Percentiles rank a stretch among this genome's conserved stretches.
phyloP scores from a whole-genome alignment of 345 rosid species.

The Syzygium jambos region DNA sequence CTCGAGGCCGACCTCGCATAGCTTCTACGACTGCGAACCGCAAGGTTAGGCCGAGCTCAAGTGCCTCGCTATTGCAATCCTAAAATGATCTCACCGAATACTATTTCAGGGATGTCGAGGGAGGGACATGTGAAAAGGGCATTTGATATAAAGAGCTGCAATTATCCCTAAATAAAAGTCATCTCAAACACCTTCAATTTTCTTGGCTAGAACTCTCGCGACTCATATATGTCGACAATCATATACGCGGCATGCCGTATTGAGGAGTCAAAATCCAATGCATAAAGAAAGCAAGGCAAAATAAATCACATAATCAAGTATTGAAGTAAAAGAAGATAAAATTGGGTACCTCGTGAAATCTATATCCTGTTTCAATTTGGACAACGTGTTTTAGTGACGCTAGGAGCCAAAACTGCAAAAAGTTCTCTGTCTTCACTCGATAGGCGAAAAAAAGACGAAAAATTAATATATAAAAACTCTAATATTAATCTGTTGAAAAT shows the following conservation, averaged over 20 bases:
- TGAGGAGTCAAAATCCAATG: background rate
- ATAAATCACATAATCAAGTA: background rate
- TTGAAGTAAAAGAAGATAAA: background rate
- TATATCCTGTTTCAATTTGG: background rate
- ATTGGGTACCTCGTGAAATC: conserved; percentile 16
- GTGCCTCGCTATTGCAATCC: background rate
- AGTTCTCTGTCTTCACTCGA: background rate
- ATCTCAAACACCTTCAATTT: background rate
- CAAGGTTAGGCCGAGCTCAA: background rate
- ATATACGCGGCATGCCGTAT: background rate
- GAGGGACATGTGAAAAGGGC: background rate
- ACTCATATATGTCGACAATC: background rate
- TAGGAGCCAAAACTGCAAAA: background rate
- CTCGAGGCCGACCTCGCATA: background rate
- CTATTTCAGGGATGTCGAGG: background rate
- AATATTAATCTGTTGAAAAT: background rate
- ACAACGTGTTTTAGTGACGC: background rate
- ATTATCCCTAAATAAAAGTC: background rate
- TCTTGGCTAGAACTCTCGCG: background rate
- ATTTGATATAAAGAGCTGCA: background rate
- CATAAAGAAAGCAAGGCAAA: conserved; percentile 2
- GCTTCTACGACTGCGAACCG: background rate
- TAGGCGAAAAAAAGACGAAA: accelerated
- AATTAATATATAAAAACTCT: background rate
- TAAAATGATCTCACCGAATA: background rate